Base-by-base conservation (phyloP, 495 filamentous ascomycete species). In the Penicillium samsonianum region DNA sequence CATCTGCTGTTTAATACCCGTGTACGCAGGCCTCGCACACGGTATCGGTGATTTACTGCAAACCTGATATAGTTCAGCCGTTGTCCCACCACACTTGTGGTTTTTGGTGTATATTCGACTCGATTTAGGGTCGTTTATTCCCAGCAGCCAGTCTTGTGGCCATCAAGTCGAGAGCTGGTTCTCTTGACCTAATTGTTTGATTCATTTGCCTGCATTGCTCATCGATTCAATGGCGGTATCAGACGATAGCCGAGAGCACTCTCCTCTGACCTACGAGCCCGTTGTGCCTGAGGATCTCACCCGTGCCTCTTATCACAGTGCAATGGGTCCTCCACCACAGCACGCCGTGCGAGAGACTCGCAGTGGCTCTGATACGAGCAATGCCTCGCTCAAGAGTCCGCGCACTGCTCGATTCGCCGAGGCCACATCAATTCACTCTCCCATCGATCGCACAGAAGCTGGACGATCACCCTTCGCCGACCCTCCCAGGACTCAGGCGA, bases 341-440 rank as follows among this genome's bases (percentile, higher is more conserved):
- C 67, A 61, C 8, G 57, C 65, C 10, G 57, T 58, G 33, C 63
- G 53, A 55, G 64, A 63, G 58, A 65, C 56, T 63, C 68, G 63
- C 35, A 67, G 59, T 55, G 72, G 65, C 40, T 73, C 73, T 9
- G 75, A 78, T 46, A 73, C 70, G 16, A 69, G 81, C 23, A 79
- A 77, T 22, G 84, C 86, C 23, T 89, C 91, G 17, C 74, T 95
- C 46, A 91, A 88, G 75, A 81, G 88, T 26, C 88, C 88, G 31
- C 83, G 92, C 57, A 90, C 89, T 47, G 86, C 92, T 59, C 88
- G 92, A 59, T 96, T 96, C 66, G 90, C 90, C 38, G 92, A 96
- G 77, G 91, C 91, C 31, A 96, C 92, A 7, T 81, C 90, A 20
- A 88, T 96, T 49, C 80, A 93, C 72, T 96, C 92, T 25, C 92